A percentile compares a stretch with the other conserved stretches of the same genome.
Evolutionary conservation across 2,329 filamentous ascomycete species (phyloP).

Genomic region (Dryadomyces quercus-mongolicae): DNA sequence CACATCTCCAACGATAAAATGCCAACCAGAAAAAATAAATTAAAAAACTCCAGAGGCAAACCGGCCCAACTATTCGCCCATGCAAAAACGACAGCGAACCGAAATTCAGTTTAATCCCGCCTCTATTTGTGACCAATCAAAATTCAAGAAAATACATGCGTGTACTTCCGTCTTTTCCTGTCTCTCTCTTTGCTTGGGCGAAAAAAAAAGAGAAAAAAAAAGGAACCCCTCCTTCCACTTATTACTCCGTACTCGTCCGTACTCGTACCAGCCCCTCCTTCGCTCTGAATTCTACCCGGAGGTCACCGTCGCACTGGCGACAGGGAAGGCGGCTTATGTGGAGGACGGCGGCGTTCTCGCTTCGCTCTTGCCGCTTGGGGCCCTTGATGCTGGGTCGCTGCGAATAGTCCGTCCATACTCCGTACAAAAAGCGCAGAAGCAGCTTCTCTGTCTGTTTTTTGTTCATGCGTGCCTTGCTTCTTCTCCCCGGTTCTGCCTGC

Average conservation of each 20-base stretch:
- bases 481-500: background rate
- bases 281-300: background rate
- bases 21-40: background rate
- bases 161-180: background rate
- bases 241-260: background rate
- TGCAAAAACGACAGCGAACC: background rate
- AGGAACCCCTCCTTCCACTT: slow-evolving; percentile 4
- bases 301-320: background rate
- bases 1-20: background rate
- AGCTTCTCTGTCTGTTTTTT: background rate
- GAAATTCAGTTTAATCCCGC: background rate
- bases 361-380: background rate
- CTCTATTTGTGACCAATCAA: slow-evolving; percentile 19
- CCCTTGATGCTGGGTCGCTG: background rate
- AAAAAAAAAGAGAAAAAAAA: background rate
- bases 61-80: background rate
- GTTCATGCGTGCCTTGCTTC: background rate
- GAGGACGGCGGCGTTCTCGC: background rate
- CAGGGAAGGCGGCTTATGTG: background rate
- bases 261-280: background rate
- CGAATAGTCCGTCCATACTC: no score
- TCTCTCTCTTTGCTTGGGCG: background rate
- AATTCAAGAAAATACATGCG: slow-evolving; percentile 13
- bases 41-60: background rate
- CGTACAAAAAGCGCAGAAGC: background rate